Evolutionary conservation across 805 yeast genomes (phyloP).

Genomic region (Ogataea minuta): DNA sequence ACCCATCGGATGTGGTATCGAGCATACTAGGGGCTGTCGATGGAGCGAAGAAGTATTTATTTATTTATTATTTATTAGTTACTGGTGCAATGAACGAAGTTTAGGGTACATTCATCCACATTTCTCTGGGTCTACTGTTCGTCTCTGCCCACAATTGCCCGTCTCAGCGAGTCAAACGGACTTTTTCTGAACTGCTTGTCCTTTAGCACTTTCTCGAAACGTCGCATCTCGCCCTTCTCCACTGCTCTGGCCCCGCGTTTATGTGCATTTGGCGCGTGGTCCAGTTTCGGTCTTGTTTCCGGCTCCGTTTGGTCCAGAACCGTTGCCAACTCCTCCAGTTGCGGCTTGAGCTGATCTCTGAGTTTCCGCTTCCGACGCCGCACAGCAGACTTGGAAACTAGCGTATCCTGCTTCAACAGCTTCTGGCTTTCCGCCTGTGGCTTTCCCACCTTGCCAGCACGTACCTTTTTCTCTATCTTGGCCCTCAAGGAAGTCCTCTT

Average conservation of each 20-base stretch:
- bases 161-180: constrained; percentile 65
- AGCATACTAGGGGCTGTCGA: constrained; percentile 28
- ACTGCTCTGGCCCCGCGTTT: constrained; percentile 49
- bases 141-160: constrained; percentile 44
- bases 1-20: constrained; percentile 87
- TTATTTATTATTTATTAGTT: constrained; percentile 5
- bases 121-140: constrained; percentile 5
- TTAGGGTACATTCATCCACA: neutral
- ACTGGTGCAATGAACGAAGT: neutral
- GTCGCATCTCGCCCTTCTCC: constrained; percentile 53
- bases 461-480: constrained; percentile 36
- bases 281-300: constrained; percentile 35
- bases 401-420: constrained; percentile 32
- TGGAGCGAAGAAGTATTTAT: neutral
- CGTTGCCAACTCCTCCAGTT: constrained; percentile 59
- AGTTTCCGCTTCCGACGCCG: constrained; percentile 63
- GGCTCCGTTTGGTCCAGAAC: constrained; percentile 37
- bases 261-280: constrained; percentile 37
- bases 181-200: constrained; percentile 53
- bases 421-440: neutral
- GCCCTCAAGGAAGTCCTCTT: constrained; percentile 47
- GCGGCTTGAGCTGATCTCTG: constrained; percentile 63
- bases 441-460: constrained; percentile 6
- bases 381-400: constrained; percentile 62
- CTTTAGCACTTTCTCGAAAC: constrained; percentile 57